Evolutionary conservation across 2,329 filamentous ascomycete genomes (phyloP).

Genomic region (Colletotrichum tamarilloi): DNA sequence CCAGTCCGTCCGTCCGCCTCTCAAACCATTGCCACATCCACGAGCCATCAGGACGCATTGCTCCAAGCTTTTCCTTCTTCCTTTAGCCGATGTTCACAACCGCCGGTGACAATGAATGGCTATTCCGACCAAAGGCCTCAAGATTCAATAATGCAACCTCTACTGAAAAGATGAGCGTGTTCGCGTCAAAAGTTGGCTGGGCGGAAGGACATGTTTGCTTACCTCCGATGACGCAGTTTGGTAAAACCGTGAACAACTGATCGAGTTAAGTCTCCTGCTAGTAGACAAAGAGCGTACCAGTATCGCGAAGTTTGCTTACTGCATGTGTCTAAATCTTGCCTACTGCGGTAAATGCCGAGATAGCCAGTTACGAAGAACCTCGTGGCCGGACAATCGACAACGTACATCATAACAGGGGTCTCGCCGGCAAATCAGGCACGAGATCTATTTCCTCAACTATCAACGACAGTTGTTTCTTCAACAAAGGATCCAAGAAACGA

Average conservation of each 20-base stretch:
- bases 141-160: no score
- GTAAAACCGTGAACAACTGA: background rate
- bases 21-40: no score
- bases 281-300: background rate
- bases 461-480: background rate
- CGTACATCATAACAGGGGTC: background rate
- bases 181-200: background rate
- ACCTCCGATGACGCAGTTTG: background rate
- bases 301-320: background rate
- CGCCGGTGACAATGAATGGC: no score
- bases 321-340: background rate
- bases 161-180: background rate
- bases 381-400: background rate
- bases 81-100: no score
- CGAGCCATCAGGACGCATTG: no score
- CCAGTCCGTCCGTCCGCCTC: no score
- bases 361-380: no score
- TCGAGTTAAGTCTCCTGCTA: background rate
- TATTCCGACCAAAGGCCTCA: no score
- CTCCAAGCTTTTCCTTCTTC: no score
- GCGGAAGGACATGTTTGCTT: background rate
- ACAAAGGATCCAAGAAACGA: background rate
- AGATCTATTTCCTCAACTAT: background rate
- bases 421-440: background rate
- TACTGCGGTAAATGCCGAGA: background rate